Evolutionary conservation across 192 early-diverging fungal genomes (phyloP), one percentile per base, ranked within the genome.

Genomic region (Coemansia sp.): DNA sequence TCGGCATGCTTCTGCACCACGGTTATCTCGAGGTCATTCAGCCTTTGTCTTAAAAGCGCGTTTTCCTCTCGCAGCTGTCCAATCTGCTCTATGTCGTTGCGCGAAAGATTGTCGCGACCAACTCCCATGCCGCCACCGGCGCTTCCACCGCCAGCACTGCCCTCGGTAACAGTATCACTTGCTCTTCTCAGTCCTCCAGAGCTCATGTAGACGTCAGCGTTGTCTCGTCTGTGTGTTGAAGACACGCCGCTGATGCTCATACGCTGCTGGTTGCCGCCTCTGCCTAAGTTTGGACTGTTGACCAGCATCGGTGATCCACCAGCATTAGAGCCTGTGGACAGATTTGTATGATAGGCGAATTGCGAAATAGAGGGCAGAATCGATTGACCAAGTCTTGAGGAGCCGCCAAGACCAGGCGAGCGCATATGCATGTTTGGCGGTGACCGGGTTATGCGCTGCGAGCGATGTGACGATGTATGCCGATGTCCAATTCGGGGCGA

Each of bases 1-100:
- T 82, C 74, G 3, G 65, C 55, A 30, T 82, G 80, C 62, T 73
- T 70, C 31, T 82, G 71, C 17, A 64, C 34, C 14, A 82, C 80
- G 11, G 65, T 61, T 5, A 67, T 14, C 68, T 82, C 80, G 5
- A 82, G 68, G n/a, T 55, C 60, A 7, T 68, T 67, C 48, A 82
- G 63, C 6, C 75, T 71, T 31, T 67, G 49, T 16, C 66, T 61
- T 68, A 82, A 32, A 17, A 58, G 29, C 2, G 63, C 65, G 40
- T 82, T 82, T n/a, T 82, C 80, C 17, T 73, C 68, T 28, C 71
- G 75, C 42, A 82, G 57, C 56, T 32, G n/a, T 10, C 60, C 32
- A 31, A 82, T 56, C 60, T 76, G 65, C 20, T 71, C 68, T 6
- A 49, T 45, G 32, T 75, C 73, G 48, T 42, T 69, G 29, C 29